Conservation (phyloP, 169 alveolate species). For the Cardiosporidium cionae region DNA sequence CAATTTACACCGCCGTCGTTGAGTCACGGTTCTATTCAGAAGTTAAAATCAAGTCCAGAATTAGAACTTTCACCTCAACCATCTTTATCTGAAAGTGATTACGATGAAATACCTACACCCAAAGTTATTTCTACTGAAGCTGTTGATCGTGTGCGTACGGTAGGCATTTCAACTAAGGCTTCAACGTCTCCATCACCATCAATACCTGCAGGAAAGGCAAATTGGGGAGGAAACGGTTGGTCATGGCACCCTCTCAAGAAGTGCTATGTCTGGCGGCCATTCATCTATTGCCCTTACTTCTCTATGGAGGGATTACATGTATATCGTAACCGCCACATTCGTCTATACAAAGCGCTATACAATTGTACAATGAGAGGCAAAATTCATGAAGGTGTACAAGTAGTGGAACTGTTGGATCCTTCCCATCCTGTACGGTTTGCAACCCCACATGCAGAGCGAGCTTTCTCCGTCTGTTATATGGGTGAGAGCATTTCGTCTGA, state of each 20-base stretch:
- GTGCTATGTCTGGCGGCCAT: not conserved
- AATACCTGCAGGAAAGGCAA: no score
- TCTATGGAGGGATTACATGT: not conserved
- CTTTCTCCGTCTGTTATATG: constrained; percentile 3
- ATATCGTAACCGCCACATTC: not conserved
- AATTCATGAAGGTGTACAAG: not conserved
- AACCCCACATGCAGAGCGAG: constrained; percentile 27
- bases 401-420: constrained; percentile 21
- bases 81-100: no score
- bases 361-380: not conserved
- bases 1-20: no score
- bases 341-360: not conserved
- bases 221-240: not conserved
- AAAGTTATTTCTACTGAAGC: no score
- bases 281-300: not conserved
- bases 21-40: no score
- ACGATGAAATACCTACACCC: no score
- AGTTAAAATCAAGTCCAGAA: no score
- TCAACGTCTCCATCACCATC: no score
- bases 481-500: constrained; percentile 10
- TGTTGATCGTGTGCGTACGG: no score
- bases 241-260: not conserved
- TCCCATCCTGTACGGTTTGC: constrained; percentile 49
- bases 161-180: no score
- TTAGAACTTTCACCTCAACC: no score